A percentile compares a stretch with the other conserved stretches of the same genome.
Evolutionary conservation across 2,329 filamentous ascomycete genomes (phyloP).

Genomic region (Sclerotinia trifoliorum): DNA sequence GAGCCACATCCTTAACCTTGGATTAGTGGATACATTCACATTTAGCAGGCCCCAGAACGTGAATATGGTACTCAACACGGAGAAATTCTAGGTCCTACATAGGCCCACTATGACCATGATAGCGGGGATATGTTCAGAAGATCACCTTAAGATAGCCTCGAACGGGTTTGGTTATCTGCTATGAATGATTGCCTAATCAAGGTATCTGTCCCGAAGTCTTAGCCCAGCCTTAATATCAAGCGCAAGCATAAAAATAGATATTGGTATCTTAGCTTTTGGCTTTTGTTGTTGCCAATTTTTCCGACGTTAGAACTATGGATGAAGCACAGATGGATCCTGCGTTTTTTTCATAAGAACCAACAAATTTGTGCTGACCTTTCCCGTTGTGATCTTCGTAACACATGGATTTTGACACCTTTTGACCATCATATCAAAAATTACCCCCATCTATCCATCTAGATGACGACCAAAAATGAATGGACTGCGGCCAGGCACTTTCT

Average conservation of each 20-base stretch:
- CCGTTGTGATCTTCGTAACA: neutral
- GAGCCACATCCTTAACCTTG: constrained; percentile 1
- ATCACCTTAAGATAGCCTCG: neutral
- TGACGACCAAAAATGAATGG: neutral
- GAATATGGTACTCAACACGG: neutral
- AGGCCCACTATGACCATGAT: neutral
- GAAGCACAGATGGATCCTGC: neutral
- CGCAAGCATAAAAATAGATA: neutral
- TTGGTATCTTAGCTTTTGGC: neutral
- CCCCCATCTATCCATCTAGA: neutral
- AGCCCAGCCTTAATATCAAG: neutral
- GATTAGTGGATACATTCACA: neutral
- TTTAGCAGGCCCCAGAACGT: neutral
- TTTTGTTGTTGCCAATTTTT: neutral
- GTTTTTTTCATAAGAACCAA: neutral
- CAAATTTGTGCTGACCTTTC: neutral
- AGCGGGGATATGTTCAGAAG: neutral
- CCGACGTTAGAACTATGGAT: too few species aligned
- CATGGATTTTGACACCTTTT: neutral
- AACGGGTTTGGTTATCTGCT: neutral
- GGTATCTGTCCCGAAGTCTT: neutral
- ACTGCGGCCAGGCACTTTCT: neutral
- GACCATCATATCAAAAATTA: neutral
- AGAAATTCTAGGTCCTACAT: neutral
- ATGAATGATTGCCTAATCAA: neutral